Base-by-base conservation (phyloP, 1,139 yeast species). In the Kluyveromyces sp. region DNA sequence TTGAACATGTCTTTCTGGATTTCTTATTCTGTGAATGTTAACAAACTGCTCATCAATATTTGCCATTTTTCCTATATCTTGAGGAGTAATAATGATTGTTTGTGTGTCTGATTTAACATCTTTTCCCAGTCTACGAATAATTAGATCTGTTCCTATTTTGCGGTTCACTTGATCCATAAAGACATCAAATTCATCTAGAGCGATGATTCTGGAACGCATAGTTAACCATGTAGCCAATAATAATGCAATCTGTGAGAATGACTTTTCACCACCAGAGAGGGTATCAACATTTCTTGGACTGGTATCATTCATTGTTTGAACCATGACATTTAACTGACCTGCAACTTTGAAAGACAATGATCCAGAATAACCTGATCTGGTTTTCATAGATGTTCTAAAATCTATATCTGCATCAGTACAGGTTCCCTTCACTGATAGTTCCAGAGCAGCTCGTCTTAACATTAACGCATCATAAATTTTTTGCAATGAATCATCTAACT, bases 151-250 rank as follows among this genome's bases (percentile, higher is more conserved):
- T 53, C 96, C 89, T 46, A 85, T 78, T 41, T 83, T 75, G 55
- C 98, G 76, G 60, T 90, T 90, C 29, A 88, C 87, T 42, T 90
- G 88, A 65, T 94, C 99, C 98, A 94, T 92, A 58, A 83, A 94
- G 31, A 94, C 98, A 68, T 94, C 99, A 64, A 92, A 94, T 65
- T 94, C 99, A 66, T 94, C 99, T 49, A 94, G 69, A 0, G 97
- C 97, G 50, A 95, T 76, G 26, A 94, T 76, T 50, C 83, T 78
- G 0, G 95, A 82, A 49, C 84, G 81, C 96, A 92, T 89, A 28
- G 88, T 83, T 52, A 81, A 80, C 99, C 99, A 94, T 40, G 95
- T 85, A 0, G 97, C 85, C 50, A 90, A 72, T 45, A 94, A 69
- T 48, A 94, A 73, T 0, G 97, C 87, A 53, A 92, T 82, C 62